Percentiles rank a stretch among this genome's conserved stretches.
phyloP scores from a whole-genome alignment of 2,329 filamentous ascomycete genomes.

The Hypoxylon sp. region DNA sequence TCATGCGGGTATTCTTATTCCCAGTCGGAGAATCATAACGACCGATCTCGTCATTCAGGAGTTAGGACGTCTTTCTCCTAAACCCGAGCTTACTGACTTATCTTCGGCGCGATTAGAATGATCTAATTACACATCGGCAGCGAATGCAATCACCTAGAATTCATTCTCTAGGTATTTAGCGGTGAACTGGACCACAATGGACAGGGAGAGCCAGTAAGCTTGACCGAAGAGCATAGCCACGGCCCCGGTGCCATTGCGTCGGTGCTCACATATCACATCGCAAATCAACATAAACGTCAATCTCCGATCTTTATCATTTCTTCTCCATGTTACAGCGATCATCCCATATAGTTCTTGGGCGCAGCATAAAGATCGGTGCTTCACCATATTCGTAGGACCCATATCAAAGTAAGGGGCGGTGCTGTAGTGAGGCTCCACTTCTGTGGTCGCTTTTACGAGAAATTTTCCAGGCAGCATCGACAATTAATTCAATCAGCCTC shows the following conservation, averaged over 20 bases:
- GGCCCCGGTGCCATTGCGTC: not conserved
- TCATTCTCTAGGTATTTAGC: not conserved
- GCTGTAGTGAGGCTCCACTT: slow-evolving; percentile 6
- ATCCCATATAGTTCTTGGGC: slow-evolving; percentile 10
- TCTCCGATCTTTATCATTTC: slow-evolving; percentile 8
- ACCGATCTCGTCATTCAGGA: not conserved
- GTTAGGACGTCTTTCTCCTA: slow-evolving; percentile 7
- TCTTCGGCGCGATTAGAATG: not conserved
- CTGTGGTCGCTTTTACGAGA: slow-evolving; percentile 2
- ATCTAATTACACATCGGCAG: not conserved
- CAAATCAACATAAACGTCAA: slow-evolving; percentile 15
- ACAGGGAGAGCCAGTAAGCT: not conserved
- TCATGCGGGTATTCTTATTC: not conserved
- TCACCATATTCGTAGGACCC: slow-evolving; percentile 1
- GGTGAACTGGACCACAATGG: not conserved
- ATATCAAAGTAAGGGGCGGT: slow-evolving; percentile 23
- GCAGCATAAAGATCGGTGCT: slow-evolving; percentile 5
- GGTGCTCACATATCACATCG: slow-evolving; percentile 12
- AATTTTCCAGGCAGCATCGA: slow-evolving; percentile 22
- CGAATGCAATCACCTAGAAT: not conserved
- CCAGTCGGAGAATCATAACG: not conserved
- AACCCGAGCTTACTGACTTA: slow-evolving; percentile 15
- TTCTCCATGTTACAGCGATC: slow-evolving; percentile 22
- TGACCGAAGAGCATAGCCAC: not conserved
- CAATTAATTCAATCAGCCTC: slow-evolving; percentile 30